Conservation (phyloP, 2,329 filamentous ascomycete species). For the Thermomyces lanuginosus region DNA sequence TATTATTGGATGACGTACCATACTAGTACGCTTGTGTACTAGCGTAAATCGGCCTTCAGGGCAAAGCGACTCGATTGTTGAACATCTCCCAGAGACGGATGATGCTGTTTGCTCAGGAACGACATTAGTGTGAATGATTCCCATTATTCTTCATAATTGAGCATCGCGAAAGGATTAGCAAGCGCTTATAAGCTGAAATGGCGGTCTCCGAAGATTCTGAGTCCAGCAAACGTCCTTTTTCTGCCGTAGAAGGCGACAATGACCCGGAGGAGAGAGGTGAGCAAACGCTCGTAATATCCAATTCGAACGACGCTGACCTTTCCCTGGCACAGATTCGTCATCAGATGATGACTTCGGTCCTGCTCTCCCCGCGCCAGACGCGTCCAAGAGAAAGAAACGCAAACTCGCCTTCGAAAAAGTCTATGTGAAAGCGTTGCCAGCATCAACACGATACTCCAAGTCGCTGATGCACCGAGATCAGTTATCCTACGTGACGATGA, state of each 20-base stretch:
- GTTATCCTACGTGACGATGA: slow-evolving; percentile 71
- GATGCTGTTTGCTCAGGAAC: too few species aligned
- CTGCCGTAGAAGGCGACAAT: slow-evolving; percentile 37
- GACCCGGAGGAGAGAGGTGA: slow-evolving; percentile 20
- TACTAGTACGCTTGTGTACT: too few species aligned
- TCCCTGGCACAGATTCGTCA: slow-evolving; percentile 47
- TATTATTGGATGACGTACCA: too few species aligned
- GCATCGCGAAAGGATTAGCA: too few species aligned
- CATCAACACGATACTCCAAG: slow-evolving; percentile 69
- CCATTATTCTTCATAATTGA: too few species aligned
- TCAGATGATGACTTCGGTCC: slow-evolving; percentile 81
- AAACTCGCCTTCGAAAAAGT: slow-evolving; percentile 89
- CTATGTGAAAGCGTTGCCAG: slow-evolving; percentile 77
- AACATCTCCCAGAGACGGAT: too few species aligned
- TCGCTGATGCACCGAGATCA: slow-evolving; percentile 98
- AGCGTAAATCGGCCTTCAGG: too few species aligned
- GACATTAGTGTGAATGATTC: too few species aligned
- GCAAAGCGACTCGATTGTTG: too few species aligned
- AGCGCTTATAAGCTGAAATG: too few species aligned
- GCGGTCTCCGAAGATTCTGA: slow-evolving; percentile 10
- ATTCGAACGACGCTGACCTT: slow-evolving; percentile 1
- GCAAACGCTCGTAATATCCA: slow-evolving; percentile 5
- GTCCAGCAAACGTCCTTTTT: slow-evolving; percentile 41
- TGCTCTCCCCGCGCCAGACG: slow-evolving; percentile 61
- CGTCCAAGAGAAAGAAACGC: slow-evolving; percentile 77